These are phyloP conservation scores for Hirsutella rhossiliensis DNA, from an alignment of 2,329 filamentous ascomycete genomes.

Conservation along the genomic window DNA sequence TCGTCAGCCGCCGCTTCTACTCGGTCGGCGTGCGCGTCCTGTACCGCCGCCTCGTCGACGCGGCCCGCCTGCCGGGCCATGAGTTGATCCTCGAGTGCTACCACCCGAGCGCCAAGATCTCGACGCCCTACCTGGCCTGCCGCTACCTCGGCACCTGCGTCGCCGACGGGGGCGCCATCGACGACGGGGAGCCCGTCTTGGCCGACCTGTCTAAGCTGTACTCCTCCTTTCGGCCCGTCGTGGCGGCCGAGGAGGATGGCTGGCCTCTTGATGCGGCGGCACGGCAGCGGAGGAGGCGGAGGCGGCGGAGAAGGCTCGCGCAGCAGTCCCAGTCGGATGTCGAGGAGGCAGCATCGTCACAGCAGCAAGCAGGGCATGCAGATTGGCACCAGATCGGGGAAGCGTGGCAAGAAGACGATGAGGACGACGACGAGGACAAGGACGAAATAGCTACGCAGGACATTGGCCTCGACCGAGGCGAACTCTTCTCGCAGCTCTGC, in stretches of 20 bases:
- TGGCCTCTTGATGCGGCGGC: conserved; percentile 16
- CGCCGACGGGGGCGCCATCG: conserved; percentile 4
- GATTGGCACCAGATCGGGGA: too few relatives aligned
- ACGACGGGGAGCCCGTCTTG: conserved; percentile 10
- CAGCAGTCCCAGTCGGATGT: neutral
- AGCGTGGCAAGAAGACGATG: neutral
- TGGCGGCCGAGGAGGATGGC: conserved; percentile 34
- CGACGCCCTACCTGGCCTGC: conserved; percentile 56
- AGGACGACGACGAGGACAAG: conserved; percentile 7
- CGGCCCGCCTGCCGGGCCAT: conserved; percentile 22
- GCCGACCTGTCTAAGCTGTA: conserved; percentile 46
- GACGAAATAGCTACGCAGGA: conserved; percentile 42
- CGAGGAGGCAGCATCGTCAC: too few relatives aligned
- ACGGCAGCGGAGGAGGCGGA: conserved; percentile 9
- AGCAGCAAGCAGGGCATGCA: too few relatives aligned
- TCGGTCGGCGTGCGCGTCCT: conserved; percentile 50
- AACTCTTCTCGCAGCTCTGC: conserved; percentile 65
- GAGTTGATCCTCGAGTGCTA: conserved; percentile 69
- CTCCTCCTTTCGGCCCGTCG: conserved; percentile 56
- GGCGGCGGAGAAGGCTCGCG: neutral
- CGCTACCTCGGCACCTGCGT: conserved; percentile 47
- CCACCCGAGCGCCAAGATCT: conserved; percentile 56
- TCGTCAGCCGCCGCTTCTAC: conserved; percentile 51
- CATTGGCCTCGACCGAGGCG: conserved; percentile 54
- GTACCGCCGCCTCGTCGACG: conserved; percentile 45